Conservation (phyloP, 306 rosid species). For the Ammopiptanthus mongolicus region DNA sequence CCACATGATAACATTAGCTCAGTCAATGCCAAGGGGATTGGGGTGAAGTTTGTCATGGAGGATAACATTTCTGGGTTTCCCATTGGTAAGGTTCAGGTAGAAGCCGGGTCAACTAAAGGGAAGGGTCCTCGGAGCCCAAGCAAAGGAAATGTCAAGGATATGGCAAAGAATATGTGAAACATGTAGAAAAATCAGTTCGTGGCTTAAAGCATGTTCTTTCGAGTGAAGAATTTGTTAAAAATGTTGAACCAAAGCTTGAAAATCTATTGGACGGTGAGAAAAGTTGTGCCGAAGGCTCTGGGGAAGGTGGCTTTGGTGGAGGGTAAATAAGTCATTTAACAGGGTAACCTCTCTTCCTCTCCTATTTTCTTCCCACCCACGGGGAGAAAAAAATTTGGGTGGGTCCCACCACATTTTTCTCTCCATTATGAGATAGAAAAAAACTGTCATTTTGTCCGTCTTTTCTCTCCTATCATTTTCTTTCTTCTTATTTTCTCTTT, state of each 20-base stretch:
- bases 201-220: conserved; percentile 46
- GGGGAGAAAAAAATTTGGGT: too few relatives aligned
- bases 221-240: conserved; percentile 1
- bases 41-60: conserved; percentile 54
- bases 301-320: too few relatives aligned
- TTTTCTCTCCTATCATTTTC: too few relatives aligned
- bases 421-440: too few relatives aligned
- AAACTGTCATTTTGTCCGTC: too few relatives aligned
- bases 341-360: too few relatives aligned
- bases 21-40: conserved; percentile 32
- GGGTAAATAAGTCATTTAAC: too few relatives aligned
- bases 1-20: conserved; percentile 53
- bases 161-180: conserved; percentile 49
- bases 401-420: too few relatives aligned
- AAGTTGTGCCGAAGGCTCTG: too few relatives aligned
- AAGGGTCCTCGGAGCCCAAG: conserved; percentile 50
- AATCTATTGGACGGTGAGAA: too few relatives aligned
- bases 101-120: conserved; percentile 38
- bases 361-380: too few relatives aligned
- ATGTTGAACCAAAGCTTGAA: not conserved
- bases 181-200: conserved; percentile 62
- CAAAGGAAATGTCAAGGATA: conserved; percentile 52
- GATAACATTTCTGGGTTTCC: conserved; percentile 32
- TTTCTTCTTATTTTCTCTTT: too few relatives aligned
- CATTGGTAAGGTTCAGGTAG: conserved; percentile 32